phyloP scores from a whole-genome alignment of 495 filamentous ascomycete genomes.

The Penicillium steckii region DNA sequence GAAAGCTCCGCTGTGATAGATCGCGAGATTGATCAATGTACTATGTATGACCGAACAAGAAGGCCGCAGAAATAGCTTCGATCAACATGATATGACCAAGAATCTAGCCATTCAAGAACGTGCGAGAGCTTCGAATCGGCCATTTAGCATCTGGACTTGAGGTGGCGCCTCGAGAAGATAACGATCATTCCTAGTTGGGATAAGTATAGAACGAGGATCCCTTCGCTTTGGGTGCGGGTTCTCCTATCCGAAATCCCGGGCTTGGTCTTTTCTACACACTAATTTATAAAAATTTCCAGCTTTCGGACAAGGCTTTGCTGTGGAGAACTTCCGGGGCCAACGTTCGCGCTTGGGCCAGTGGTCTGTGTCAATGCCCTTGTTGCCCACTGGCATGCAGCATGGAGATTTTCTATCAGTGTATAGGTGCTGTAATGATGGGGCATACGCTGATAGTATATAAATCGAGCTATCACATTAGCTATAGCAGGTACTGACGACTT shows the following conservation, averaged over 20 bases:
- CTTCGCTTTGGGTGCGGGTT: conserved; percentile 1
- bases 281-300: not conserved
- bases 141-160: not conserved
- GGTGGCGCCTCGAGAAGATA: not conserved
- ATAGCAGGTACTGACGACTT: not conserved
- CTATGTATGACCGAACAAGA: not conserved
- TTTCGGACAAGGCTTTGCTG: not conserved
- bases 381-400: not conserved
- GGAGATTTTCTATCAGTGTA: too few relatives aligned
- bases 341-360: not conserved
- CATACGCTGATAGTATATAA: not conserved
- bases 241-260: not conserved
- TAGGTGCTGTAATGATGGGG: not conserved
- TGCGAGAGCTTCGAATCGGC: not conserved
- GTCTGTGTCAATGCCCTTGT: not conserved
- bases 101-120: not conserved
- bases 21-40: not conserved
- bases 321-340: not conserved
- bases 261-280: too few relatives aligned
- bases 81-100: not conserved
- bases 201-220: not conserved
- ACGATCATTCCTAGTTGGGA: not conserved
- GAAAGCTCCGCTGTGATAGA: not conserved
- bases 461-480: not conserved
- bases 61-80: not conserved